Conservation (phyloP, 2,329 filamentous ascomycete species). For the Phoma sp. region DNA sequence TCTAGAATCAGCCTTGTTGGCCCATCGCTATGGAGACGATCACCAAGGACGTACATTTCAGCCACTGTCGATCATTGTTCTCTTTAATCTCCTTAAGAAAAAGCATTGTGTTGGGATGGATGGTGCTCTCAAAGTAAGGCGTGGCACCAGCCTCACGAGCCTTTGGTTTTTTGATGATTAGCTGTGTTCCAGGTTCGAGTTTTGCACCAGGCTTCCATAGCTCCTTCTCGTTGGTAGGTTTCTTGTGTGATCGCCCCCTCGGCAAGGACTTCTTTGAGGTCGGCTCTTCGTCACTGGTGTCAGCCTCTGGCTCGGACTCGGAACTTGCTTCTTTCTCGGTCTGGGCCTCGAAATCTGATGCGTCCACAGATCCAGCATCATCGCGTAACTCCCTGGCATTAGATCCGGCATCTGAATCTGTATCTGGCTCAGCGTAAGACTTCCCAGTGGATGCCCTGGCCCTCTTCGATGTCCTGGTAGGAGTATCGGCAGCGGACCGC, state of each 20-base stretch:
- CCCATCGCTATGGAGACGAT: too few relatives aligned
- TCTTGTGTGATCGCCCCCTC: conserved; percentile 29
- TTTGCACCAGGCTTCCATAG: conserved; percentile 64
- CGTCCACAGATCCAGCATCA: conserved; percentile 31
- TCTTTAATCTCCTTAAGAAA: conserved; percentile 64
- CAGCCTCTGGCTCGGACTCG: conserved; percentile 43
- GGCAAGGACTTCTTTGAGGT: conserved; percentile 34
- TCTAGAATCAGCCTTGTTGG: conserved; percentile 19
- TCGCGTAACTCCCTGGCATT: not conserved
- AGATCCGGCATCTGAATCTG: conserved; percentile 20
- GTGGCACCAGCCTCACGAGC: conserved; percentile 65
- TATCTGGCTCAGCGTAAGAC: conserved; percentile 44
- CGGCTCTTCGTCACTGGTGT: conserved; percentile 35
- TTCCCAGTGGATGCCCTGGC: conserved; percentile 41
- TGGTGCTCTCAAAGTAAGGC: conserved; percentile 62
- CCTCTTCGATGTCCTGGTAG: conserved; percentile 44
- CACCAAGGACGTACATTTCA: conserved; percentile 60
- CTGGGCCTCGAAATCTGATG: conserved; percentile 52
- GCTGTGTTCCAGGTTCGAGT: conserved; percentile 63
- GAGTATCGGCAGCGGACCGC: conserved; percentile 39
- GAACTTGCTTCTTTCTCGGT: conserved; percentile 37
- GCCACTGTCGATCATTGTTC: conserved; percentile 68
- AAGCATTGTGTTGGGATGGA: conserved; percentile 68
- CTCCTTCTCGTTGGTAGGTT: conserved; percentile 51
- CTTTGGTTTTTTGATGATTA: conserved; percentile 68